phyloP scores from a whole-genome alignment of 768 basidiomycete genomes.

The Lactifluus piperatus region DNA sequence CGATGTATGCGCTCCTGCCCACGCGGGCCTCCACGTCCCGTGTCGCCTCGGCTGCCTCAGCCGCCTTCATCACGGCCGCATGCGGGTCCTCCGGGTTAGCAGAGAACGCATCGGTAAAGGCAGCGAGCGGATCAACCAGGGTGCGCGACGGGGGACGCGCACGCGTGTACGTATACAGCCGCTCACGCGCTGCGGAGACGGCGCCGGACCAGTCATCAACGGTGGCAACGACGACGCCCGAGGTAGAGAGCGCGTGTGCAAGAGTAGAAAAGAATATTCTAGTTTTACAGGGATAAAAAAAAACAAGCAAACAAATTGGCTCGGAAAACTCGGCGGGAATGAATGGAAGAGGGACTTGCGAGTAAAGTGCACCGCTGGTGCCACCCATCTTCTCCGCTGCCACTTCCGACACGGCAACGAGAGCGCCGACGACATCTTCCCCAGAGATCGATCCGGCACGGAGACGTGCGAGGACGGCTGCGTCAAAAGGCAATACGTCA shows the following conservation, averaged over 20 bases:
- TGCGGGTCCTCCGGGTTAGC: conserved; percentile 30
- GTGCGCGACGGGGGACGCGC: conserved; percentile 88
- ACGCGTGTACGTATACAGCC: conserved; percentile 75
- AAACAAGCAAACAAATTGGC: too few relatives aligned
- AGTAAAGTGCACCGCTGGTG: conserved; percentile 85
- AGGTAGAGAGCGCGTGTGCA: conserved; percentile 55
- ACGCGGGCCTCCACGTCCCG: conserved; percentile 74
- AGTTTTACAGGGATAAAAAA: not conserved
- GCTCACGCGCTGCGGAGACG: conserved; percentile 45
- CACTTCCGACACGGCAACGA: conserved; percentile 61
- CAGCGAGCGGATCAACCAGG: conserved; percentile 82
- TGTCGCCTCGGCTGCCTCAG: conserved; percentile 63
- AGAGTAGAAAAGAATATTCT: conserved; percentile 91
- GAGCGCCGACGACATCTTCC: conserved; percentile 51
- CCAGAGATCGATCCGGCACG: conserved; percentile 49
- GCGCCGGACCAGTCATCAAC: conserved; percentile 52
- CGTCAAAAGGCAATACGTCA: not conserved
- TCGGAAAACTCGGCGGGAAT: too few relatives aligned
- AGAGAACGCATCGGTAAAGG: conserved; percentile 52
- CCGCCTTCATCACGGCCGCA: conserved; percentile 51
- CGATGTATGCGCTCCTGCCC: conserved; percentile 84
- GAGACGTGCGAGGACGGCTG: conserved; percentile 56
- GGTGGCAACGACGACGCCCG: conserved; percentile 33
- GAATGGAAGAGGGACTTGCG: conserved; percentile 53
- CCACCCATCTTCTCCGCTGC: conserved; percentile 87